Evolutionary conservation across 2,329 filamentous ascomycete species (phyloP).

Genomic region (Phaeomoniella chlamydospora): DNA sequence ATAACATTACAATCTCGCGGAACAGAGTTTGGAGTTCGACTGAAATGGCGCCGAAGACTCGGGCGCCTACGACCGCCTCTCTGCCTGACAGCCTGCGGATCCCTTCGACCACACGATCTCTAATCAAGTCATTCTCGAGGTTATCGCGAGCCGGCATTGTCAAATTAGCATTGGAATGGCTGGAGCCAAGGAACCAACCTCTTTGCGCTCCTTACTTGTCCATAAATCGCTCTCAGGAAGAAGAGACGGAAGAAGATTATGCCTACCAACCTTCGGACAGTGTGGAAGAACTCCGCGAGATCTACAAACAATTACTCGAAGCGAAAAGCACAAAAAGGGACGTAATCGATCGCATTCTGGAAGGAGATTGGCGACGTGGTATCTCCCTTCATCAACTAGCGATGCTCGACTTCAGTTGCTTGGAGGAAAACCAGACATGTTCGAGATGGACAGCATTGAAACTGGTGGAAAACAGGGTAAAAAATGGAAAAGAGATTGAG

Average conservation of each 20-base stretch:
- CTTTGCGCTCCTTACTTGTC: constrained; percentile 46
- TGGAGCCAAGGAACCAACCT: constrained; percentile 49
- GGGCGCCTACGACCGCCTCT: not conserved
- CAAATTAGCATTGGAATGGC: constrained; percentile 62
- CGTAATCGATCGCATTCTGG: constrained; percentile 39
- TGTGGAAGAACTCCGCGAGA: constrained; percentile 49
- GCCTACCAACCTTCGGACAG: constrained; percentile 55
- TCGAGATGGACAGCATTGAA: constrained; percentile 40
- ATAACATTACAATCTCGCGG: no score
- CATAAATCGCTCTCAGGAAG: constrained; percentile 30
- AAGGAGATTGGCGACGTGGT: constrained; percentile 42
- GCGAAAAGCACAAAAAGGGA: constrained; percentile 38
- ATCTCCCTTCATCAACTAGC: constrained; percentile 40
- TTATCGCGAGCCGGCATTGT: constrained; percentile 60
- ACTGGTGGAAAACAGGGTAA: constrained; percentile 16
- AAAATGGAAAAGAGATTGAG: constrained; percentile 13
- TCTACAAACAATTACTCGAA: constrained; percentile 46
- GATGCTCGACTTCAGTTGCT: constrained; percentile 37
- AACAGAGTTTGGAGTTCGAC: no score
- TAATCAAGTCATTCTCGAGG: constrained; percentile 52
- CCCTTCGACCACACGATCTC: constrained; percentile 46
- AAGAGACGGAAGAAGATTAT: constrained; percentile 46
- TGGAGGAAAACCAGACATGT: constrained; percentile 36
- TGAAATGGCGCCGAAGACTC: not conserved
- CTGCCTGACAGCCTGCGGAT: constrained; percentile 21